phyloP scores from a whole-genome alignment of 352 stramenopile genomes.

The Elongisporangium senticosum region DNA sequence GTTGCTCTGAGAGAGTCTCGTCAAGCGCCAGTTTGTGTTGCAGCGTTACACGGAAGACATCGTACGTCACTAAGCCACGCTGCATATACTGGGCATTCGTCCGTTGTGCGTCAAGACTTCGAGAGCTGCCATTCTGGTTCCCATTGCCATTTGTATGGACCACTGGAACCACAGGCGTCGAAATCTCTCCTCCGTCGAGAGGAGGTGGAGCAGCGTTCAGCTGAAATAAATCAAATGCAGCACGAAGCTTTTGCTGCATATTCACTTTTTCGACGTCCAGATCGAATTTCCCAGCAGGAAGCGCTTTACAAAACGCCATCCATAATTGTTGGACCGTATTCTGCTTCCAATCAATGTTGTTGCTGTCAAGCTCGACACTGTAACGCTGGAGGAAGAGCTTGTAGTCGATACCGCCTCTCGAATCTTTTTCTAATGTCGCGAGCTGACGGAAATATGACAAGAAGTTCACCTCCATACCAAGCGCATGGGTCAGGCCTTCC shows the following conservation, averaged over 20 bases:
- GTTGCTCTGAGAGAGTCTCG: slow-evolving; percentile 74
- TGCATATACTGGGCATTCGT: slow-evolving; percentile 45
- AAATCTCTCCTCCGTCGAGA: slow-evolving; percentile 7
- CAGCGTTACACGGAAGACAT: slow-evolving; percentile 71
- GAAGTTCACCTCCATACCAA: slow-evolving; percentile 63
- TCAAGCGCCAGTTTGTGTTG: slow-evolving; percentile 50
- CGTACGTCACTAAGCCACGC: slow-evolving; percentile 61
- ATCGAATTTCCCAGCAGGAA: slow-evolving; percentile 24
- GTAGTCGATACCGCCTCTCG: slow-evolving; percentile 46
- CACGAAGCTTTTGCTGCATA: slow-evolving; percentile 56
- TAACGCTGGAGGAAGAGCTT: slow-evolving; percentile 73
- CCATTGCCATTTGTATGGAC: slow-evolving; percentile 4
- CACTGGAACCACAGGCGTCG: slow-evolving; percentile 6
- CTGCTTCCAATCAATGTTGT: slow-evolving; percentile 58
- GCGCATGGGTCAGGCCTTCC: slow-evolving; percentile 37
- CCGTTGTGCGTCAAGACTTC: slow-evolving; percentile 23
- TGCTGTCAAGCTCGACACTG: slow-evolving; percentile 50
- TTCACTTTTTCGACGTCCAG: slow-evolving; percentile 41
- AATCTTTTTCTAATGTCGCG: slow-evolving; percentile 34
- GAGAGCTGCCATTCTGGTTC: slow-evolving; percentile 20
- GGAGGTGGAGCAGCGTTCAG: slow-evolving; percentile 4
- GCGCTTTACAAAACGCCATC: slow-evolving; percentile 56
- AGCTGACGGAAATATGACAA: slow-evolving; percentile 69
- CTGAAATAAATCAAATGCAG: slow-evolving; percentile 69
- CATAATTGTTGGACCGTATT: slow-evolving; percentile 69